Evolutionary conservation across 1,139 yeast genomes (phyloP).

Genomic region (Hansenula lynferdii): DNA sequence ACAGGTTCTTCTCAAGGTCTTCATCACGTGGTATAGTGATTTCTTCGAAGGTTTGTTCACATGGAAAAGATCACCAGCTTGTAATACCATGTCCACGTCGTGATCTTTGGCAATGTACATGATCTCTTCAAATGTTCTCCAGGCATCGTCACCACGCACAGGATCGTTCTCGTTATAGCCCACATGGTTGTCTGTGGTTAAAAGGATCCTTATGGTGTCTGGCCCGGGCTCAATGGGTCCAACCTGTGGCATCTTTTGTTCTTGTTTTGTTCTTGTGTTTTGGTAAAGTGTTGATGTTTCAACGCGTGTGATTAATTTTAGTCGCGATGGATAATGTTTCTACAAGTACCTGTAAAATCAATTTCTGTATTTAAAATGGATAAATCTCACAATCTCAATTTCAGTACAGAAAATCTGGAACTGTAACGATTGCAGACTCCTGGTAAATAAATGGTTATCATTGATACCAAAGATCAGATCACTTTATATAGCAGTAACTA

Average conservation of each 20-base stretch:
- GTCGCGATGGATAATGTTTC: no score
- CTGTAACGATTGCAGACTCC: no score
- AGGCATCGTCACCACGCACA: conserved; percentile 84
- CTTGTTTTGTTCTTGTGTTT: no score
- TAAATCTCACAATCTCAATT: no score
- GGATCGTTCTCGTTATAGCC: conserved; percentile 92
- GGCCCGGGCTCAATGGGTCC: conserved; percentile 37
- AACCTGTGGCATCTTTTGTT: conserved; percentile 38
- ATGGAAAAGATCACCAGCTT: conserved; percentile 93
- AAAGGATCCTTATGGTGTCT: conserved; percentile 67
- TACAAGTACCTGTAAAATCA: no score
- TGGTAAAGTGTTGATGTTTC: no score
- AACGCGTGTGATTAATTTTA: no score
- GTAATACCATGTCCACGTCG: conserved; percentile 86
- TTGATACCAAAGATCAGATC: no score
- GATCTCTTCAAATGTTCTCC: conserved; percentile 83
- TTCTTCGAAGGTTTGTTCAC: conserved; percentile 85
- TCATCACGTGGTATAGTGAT: conserved; percentile 79
- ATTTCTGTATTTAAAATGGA: no score
- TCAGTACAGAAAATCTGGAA: no score
- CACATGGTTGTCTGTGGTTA: conserved; percentile 96
- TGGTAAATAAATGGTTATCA: no score
- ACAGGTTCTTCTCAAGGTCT: conserved; percentile 65
- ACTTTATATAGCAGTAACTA: no score
- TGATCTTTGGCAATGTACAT: conserved; percentile 60